phyloP scores from a whole-genome alignment of 1,284 basidiomycete species.

The Austroboletus niveus region DNA sequence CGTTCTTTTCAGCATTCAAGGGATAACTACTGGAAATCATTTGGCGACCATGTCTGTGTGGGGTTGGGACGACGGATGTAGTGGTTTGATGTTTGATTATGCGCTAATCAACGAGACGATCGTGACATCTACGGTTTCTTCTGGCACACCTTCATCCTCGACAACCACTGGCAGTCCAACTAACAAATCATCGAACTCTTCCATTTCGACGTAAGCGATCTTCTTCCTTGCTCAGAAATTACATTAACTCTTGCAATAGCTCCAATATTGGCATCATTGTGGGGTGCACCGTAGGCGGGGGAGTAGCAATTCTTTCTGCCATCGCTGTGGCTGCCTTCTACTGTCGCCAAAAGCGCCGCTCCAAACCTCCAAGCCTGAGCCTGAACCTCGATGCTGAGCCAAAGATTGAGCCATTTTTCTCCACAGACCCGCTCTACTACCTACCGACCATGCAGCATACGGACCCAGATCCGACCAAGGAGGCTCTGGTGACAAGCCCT shows the following conservation, averaged over 20 bases:
- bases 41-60: constrained; percentile 9
- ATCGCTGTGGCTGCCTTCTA: background rate
- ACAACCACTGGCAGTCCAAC: background rate
- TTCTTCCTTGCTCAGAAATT: background rate
- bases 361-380: background rate
- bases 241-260: background rate
- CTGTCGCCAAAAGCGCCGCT: background rate
- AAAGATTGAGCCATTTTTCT: constrained; percentile 8
- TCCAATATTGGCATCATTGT: background rate
- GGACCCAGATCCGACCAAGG: background rate
- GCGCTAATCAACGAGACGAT: constrained; percentile 20
- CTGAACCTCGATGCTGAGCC: background rate
- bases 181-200: background rate
- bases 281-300: background rate
- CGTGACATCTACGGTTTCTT: constrained; percentile 6
- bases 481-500: background rate
- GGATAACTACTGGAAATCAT: constrained; percentile 14
- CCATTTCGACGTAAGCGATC: background rate
- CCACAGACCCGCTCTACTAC: background rate
- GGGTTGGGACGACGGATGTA: constrained; percentile 13
- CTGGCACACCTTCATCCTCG: background rate
- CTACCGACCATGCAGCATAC: background rate
- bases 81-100: constrained; percentile 28
- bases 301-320: background rate
- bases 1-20: constrained; percentile 16